phyloP scores from a whole-genome alignment of 2,329 filamentous ascomycete genomes.

The Ophiosphaerella herpotricha region DNA sequence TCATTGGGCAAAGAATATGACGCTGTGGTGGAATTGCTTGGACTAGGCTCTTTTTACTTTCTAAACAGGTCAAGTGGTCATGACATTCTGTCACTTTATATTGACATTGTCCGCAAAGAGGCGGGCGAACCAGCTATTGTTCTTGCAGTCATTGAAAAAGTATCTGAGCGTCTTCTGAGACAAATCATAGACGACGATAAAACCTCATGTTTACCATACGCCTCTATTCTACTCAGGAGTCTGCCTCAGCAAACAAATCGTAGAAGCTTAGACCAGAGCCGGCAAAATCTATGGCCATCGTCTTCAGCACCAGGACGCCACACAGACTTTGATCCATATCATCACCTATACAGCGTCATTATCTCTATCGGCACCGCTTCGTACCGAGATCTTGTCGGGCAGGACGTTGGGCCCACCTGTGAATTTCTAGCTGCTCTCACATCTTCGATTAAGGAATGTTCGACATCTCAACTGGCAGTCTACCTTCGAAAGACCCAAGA shows the following conservation, averaged over 20 bases:
- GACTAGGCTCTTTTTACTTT: slow-evolving; percentile 56
- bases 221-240: slow-evolving; percentile 42
- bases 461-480: slow-evolving; percentile 56
- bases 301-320: slow-evolving; percentile 41
- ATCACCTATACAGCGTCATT: slow-evolving; percentile 67
- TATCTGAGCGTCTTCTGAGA: slow-evolving; percentile 56
- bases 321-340: slow-evolving; percentile 62
- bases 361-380: slow-evolving; percentile 57
- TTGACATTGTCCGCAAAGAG: slow-evolving; percentile 61
- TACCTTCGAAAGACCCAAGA: slow-evolving; percentile 65
- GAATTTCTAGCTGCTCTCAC: slow-evolving; percentile 60
- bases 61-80: slow-evolving; percentile 21
- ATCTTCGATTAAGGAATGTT: slow-evolving; percentile 45
- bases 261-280: slow-evolving; percentile 63
- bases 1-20: slow-evolving; percentile 71
- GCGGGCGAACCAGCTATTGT: slow-evolving; percentile 70
- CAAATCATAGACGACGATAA: slow-evolving; percentile 23
- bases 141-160: slow-evolving; percentile 70
- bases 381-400: slow-evolving; percentile 55
- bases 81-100: slow-evolving; percentile 61
- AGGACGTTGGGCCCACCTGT: slow-evolving; percentile 47
- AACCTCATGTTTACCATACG: slow-evolving; percentile 25
- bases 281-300: slow-evolving; percentile 69
- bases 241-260: slow-evolving; percentile 51
- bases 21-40: slow-evolving; percentile 70